phyloP scores from a whole-genome alignment of 768 basidiomycete genomes.

The Boletus rufocinnamomeus region DNA sequence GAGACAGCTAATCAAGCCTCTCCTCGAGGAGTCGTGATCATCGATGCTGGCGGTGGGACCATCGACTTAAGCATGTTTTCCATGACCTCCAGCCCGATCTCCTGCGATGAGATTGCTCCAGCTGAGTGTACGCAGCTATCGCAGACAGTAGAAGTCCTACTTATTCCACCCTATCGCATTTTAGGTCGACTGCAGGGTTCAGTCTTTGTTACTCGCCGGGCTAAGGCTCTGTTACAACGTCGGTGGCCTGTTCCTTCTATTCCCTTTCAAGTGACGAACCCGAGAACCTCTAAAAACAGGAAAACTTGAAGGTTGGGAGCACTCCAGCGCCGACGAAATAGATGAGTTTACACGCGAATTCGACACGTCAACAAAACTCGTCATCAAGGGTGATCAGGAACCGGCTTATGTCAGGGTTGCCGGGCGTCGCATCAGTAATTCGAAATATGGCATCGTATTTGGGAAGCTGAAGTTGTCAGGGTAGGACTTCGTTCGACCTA shows the following conservation, averaged over 20 bases:
- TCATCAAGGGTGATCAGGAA: slow-evolving; percentile 11
- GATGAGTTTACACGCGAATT: slow-evolving; percentile 4
- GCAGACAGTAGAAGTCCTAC: background rate
- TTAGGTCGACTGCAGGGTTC: slow-evolving; percentile 49
- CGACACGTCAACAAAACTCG: slow-evolving; percentile 4
- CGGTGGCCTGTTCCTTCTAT: background rate
- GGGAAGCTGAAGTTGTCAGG: slow-evolving; percentile 18
- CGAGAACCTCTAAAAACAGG: background rate
- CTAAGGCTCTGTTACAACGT: slow-evolving; percentile 40
- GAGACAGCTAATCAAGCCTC: slow-evolving; percentile 17
- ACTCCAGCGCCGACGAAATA: background rate
- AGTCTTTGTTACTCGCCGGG: slow-evolving; percentile 46
- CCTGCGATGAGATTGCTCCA: slow-evolving; percentile 37
- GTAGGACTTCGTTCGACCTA: slow-evolving; percentile 1
- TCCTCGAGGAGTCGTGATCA: slow-evolving; percentile 38
- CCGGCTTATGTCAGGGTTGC: slow-evolving; percentile 14
- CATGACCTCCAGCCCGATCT: slow-evolving; percentile 21
- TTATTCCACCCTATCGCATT: too few relatives aligned
- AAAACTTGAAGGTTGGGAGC: slow-evolving; percentile 6
- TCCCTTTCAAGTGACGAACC: background rate
- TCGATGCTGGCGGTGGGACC: slow-evolving; percentile 16
- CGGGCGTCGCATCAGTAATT: background rate
- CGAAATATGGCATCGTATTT: background rate
- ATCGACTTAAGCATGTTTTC: slow-evolving; percentile 41
- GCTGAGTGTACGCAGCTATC: slow-evolving; percentile 25